Conservation (phyloP, 2,329 filamentous ascomycete species). For the Aspergillus floridensis region DNA sequence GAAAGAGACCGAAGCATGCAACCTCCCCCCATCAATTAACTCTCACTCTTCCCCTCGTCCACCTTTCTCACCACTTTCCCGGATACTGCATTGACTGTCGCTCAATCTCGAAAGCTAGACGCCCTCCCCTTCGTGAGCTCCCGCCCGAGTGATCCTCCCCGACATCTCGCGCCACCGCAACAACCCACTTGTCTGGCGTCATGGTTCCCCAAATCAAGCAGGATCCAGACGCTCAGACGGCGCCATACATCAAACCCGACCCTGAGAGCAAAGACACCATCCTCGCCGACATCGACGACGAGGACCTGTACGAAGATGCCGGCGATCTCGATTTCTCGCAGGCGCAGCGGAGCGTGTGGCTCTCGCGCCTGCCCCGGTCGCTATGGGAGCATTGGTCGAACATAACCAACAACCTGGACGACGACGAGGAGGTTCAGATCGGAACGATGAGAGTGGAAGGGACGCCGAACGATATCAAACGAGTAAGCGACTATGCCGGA, state of each 20-base stretch:
- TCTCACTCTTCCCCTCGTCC: not conserved
- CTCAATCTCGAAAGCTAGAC: not conserved
- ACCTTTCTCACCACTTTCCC: conserved; percentile 1
- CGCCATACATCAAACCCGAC: conserved; percentile 40
- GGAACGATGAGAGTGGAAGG: conserved; percentile 66
- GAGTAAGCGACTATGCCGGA: conserved; percentile 31
- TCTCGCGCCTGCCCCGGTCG: conserved; percentile 74
- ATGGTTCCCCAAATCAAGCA: conserved; percentile 41
- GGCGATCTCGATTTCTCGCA: conserved; percentile 61
- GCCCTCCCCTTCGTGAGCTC: not conserved
- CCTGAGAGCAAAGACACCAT: conserved; percentile 40
- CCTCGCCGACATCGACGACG: conserved; percentile 50
- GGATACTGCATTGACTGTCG: not conserved
- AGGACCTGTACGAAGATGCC: conserved; percentile 69
- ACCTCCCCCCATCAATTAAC: not conserved
- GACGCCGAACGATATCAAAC: conserved; percentile 53
- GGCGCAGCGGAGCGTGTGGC: conserved; percentile 56
- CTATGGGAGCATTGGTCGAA: conserved; percentile 77
- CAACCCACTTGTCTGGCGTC: conserved; percentile 12
- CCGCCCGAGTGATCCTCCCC: not conserved
- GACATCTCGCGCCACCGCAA: not conserved
- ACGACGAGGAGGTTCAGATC: conserved; percentile 77
- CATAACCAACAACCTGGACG: conserved; percentile 53
- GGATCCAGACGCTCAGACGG: conserved; percentile 37
- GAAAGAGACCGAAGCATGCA: not conserved